Conservation (phyloP, 352 stramenopile species). For the Plasmopara halstedii region DNA sequence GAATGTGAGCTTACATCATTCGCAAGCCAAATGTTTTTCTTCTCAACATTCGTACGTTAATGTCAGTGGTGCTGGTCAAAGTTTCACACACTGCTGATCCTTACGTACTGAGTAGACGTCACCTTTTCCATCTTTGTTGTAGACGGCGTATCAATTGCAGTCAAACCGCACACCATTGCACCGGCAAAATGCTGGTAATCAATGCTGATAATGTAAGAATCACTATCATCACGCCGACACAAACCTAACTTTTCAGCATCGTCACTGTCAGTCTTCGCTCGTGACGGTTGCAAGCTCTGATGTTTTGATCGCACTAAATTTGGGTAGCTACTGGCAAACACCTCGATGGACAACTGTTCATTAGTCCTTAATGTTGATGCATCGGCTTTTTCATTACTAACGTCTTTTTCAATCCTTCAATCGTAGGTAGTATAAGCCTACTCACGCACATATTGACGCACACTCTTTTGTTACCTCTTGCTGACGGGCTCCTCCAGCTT, state of each 20-base stretch:
- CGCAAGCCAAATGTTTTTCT: no score
- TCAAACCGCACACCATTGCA: conserved; percentile 17
- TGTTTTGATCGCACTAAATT: conserved; percentile 44
- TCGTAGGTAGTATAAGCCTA: conserved; percentile 1
- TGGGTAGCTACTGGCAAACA: conserved; percentile 26
- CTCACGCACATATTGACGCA: conserved; percentile 3
- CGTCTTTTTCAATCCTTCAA: conserved; percentile 5
- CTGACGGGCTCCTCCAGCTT: conserved; percentile 1
- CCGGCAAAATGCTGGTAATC: conserved; percentile 44
- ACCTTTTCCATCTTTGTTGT: conserved; percentile 16
- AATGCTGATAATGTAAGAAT: conserved; percentile 64
- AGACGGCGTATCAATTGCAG: conserved; percentile 9
- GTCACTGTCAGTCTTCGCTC: conserved; percentile 39
- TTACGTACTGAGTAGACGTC: conserved; percentile 24
- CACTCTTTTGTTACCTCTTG: conserved; percentile 4
- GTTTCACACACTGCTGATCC: no score
- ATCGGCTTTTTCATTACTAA: no score
- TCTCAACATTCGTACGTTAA: no score
- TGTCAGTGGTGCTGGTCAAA: no score
- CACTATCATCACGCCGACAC: conserved; percentile 58
- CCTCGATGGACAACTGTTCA: conserved; percentile 25
- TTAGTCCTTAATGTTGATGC: not conserved
- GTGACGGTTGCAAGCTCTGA: conserved; percentile 28
- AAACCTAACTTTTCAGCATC: conserved; percentile 47
- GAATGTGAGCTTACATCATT: no score